Percentiles rank a stretch among this genome's conserved stretches.
Evolutionary conservation across 2,329 filamentous ascomycete genomes (phyloP).

Genomic region (Fusarium haematococcum): DNA sequence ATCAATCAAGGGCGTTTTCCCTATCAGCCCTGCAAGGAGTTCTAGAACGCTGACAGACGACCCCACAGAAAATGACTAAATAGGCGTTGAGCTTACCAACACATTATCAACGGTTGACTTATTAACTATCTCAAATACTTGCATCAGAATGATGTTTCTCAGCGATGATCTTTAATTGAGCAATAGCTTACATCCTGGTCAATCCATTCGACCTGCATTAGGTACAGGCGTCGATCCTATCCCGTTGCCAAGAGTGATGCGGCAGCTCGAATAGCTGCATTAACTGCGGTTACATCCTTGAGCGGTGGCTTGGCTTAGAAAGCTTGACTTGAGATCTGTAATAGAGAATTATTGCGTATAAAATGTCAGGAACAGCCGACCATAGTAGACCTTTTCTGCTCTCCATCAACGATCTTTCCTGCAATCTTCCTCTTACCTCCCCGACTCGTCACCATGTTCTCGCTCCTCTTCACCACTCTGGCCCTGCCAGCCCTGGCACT

Average conservation of each 20-base stretch:
- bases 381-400: not conserved
- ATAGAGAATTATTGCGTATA: not conserved
- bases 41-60: not conserved
- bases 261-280: not conserved
- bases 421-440: not conserved
- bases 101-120: not conserved
- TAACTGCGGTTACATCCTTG: not conserved
- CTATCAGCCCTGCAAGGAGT: not conserved
- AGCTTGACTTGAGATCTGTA: not conserved
- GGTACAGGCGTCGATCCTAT: not conserved
- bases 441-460: slow-evolving; percentile 8
- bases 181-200: not conserved
- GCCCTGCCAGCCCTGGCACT: slow-evolving; percentile 7
- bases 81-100: not conserved
- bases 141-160: not conserved
- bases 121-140: not conserved
- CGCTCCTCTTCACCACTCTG: not conserved
- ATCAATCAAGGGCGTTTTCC: not conserved
- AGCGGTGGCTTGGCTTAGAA: not conserved
- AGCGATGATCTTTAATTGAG: not conserved
- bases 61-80: not conserved
- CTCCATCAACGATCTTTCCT: not conserved
- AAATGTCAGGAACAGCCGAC: not conserved
- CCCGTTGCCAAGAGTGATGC: not conserved
- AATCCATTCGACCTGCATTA: not conserved